Base-by-base conservation (phyloP, 1,284 basidiomycete genomes). In the Cutaneotrichosporon curvatum region DNA sequence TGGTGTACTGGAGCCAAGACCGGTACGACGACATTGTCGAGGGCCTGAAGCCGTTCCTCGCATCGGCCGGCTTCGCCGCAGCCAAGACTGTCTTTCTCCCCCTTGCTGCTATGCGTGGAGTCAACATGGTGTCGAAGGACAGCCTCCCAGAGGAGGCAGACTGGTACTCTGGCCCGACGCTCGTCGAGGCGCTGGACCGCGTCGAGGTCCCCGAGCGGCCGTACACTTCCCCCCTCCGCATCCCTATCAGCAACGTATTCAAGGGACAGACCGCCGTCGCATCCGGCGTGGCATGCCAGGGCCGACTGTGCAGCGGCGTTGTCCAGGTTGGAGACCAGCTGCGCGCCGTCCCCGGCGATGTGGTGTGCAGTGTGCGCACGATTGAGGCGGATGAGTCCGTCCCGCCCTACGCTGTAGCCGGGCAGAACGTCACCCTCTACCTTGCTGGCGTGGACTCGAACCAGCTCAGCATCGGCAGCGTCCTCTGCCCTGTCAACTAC, bases 221-320 rank as follows among this genome's bases (percentile, higher is more conserved):
- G 43, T 80, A 92, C 48, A 78, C 79, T 7, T 77, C 81, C 0
- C 84, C 92, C 0, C 70, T 96, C 31, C 81, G 95, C 19, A 78
- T 97, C 47, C 94, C 94, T 0, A 80, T 98, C 18, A 86, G 89
- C 12, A 98, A 98, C 67, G 88, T 97, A 3, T 98, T 95, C 78
- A 90, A 84, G 68, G 87, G 87, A 20, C 81, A 85, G 60, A 81
- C 84, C 7, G 82, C 86, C 4, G 70, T 78, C 9, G 75, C 78
- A 2, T 76, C 76, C 1, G 87, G 87, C 15, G 80, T 82, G 1
- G 87, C 83, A 1, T 82, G 95, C 0, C 81, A 84, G 20, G 95
- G 94, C n/a, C 76, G 92, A 30, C 74, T 98, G 28, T 85, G 84
- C 50, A 82, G 83, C 37, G 94, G 94, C 11, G 75, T 97, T 21